Evolutionary conservation across 768 basidiomycete species (phyloP).

Genomic region (Boletus speciosus): DNA sequence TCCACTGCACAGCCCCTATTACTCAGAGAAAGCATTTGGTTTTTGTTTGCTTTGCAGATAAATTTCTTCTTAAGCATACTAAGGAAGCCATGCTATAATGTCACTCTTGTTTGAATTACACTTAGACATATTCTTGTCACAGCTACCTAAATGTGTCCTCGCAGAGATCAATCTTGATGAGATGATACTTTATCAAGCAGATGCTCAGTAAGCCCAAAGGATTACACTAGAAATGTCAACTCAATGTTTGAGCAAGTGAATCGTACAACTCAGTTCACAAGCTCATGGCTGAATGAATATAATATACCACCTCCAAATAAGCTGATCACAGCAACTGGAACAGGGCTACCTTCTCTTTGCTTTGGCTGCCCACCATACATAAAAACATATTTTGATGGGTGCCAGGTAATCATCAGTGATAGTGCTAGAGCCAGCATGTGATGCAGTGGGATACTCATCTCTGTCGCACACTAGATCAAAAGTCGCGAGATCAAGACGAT

Average conservation of each 20-base stretch:
- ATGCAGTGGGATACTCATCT: constrained; percentile 70
- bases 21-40: no score
- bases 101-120: no score
- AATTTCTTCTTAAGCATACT: no score
- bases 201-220: neutral
- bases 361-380: constrained; percentile 81
- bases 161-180: neutral
- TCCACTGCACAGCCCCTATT: no score
- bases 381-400: constrained; percentile 76
- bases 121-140: no score
- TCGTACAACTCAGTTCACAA: neutral
- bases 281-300: neutral
- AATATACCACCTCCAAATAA: constrained; percentile 57
- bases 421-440: constrained; percentile 71
- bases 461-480: constrained; percentile 63
- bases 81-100: no score
- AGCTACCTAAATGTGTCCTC: neutral
- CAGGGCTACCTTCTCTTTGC: constrained; percentile 58
- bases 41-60: no score
- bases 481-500: neutral
- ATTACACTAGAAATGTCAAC: neutral
- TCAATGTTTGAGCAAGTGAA: neutral
- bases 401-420: constrained; percentile 77
- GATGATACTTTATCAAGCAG: neutral
- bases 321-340: constrained; percentile 66